Evolutionary conservation across 2,329 filamentous ascomycete genomes (phyloP), one percentile per base, ranked within the genome.

Genomic region (Verticillium tricorpus): DNA sequence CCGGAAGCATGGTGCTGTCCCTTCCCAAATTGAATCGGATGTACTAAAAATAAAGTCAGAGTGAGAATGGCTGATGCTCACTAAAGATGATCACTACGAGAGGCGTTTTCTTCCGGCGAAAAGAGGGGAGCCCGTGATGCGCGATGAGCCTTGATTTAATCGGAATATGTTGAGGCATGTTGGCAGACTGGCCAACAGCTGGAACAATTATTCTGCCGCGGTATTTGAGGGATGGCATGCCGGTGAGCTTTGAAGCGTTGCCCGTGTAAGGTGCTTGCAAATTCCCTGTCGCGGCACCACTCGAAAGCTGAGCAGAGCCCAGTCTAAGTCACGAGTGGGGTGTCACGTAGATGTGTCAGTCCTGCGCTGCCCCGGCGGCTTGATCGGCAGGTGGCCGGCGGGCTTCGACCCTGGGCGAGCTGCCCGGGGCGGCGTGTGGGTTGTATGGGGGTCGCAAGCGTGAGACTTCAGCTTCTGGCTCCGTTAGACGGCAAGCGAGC

Each of bases 61-160:
- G 83, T 1, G 74, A 78, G 5, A 73, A 79, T 28, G 78, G 81
- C 8, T 80, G 83, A 7, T 87, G 93, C 70, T 92, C 88, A 62
- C 82, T 95, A 5, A 89, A 93, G 74, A 95, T 93, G 76, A 92
- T 93, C 72, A 85, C 86, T 1, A 80, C 94, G 0, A 91, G 91
- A 7, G 91, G 92, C 11, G 82, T 93, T 22, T 71, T 95, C 2
- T 94, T 72, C 28, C 28, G 6, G 28, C 28, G 6, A 28, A 28
- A 5, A 28, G 28, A 28, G 25, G 5, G 25, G 25, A 28, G 28
- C 28, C 28, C 28, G 1, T 6, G 28, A 28, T 28, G 28, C 28
- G 28, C 28, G 28, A 28, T 28, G 28, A 28, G 3, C 28, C 6
- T 28, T 28, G 5, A 28, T 28, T 28, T 5, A 28, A 28, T 28